These are phyloP conservation scores for Apiospora aurea DNA, from an alignment of 2,329 filamentous ascomycete species.

Conservation along the genomic window DNA sequence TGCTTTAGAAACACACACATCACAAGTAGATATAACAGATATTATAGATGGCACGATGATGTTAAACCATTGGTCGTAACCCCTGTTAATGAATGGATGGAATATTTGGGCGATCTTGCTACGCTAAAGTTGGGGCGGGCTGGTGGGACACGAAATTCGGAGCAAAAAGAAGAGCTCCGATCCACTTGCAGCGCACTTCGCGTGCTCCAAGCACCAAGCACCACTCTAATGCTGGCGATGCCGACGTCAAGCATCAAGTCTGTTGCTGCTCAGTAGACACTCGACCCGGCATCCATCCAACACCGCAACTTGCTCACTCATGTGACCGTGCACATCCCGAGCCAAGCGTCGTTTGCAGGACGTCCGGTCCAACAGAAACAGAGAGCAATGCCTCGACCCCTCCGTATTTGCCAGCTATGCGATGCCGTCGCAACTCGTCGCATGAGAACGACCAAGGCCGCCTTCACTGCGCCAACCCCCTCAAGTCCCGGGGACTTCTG, in stretches of 20 bases:
- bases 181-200: not conserved
- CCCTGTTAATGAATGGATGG: not conserved
- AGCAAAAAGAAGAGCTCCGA: slow-evolving; percentile 4
- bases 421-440: slow-evolving; percentile 38
- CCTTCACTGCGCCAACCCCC: slow-evolving; percentile 40
- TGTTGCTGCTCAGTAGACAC: not conserved
- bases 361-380: not conserved
- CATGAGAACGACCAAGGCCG: slow-evolving; percentile 31
- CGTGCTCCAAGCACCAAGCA: slow-evolving; percentile 7
- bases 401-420: slow-evolving; percentile 41
- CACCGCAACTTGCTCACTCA: not conserved
- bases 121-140: not conserved
- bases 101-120: slow-evolving; percentile 10
- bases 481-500: slow-evolving; percentile 30
- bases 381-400: slow-evolving; percentile 35
- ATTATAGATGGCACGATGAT: not conserved
- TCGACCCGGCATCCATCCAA: not conserved
- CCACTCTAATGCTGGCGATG: slow-evolving; percentile 1
- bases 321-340: slow-evolving; percentile 24
- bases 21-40: too few relatives aligned
- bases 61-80: not conserved
- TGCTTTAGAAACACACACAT: too few relatives aligned
- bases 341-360: slow-evolving; percentile 12
- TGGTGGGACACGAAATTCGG: slow-evolving; percentile 1
- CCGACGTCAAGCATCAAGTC: slow-evolving; percentile 14